Evolutionary conservation across 352 stramenopile species (phyloP).

Genomic region (Globisporangium middletonii): DNA sequence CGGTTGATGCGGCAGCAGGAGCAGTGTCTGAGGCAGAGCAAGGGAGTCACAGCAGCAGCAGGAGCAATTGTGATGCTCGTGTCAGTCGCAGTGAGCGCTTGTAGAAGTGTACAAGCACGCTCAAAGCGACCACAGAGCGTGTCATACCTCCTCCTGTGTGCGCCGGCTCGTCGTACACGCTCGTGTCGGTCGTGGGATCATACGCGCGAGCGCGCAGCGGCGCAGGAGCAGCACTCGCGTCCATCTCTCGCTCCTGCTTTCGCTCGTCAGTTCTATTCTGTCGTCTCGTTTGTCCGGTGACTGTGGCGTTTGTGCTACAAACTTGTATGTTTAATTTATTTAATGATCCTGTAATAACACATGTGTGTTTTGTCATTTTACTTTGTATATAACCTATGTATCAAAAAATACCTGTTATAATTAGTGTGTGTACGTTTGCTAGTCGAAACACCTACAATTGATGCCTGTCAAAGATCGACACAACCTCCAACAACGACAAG

Average conservation of each 20-base stretch:
- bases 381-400: no score
- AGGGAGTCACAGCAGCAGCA: no score
- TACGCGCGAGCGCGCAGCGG: constrained; percentile 9
- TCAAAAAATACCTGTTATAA: no score
- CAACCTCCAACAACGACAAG: background rate
- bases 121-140: no score
- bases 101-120: background rate
- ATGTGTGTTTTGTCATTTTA: no score
- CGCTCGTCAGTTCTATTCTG: background rate
- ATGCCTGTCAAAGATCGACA: no score
- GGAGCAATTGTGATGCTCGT: no score
- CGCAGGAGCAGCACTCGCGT: background rate
- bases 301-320: background rate
- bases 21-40: background rate
- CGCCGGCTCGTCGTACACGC: background rate
- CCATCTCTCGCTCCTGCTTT: background rate
- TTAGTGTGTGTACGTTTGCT: no score
- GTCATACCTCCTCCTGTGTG: no score
- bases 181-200: constrained; percentile 12
- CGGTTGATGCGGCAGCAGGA: background rate
- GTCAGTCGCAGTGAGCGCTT: background rate
- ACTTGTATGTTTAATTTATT: no score
- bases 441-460: no score
- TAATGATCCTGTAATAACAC: no score
- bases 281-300: background rate